phyloP scores from a whole-genome alignment of 805 yeast genomes.

The Yamadazyma paraphyllophila region DNA sequence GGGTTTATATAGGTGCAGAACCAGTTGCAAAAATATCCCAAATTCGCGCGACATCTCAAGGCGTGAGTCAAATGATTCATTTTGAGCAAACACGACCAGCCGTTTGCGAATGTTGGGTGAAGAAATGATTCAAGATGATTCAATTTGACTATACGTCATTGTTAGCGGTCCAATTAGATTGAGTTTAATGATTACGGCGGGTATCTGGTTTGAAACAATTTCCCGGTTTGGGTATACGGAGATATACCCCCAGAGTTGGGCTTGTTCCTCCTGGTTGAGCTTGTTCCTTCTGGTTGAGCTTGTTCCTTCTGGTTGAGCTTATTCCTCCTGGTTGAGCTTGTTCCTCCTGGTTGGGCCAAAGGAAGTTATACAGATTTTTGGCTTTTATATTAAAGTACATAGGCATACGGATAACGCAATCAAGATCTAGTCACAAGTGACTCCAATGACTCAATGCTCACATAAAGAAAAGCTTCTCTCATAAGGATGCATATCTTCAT shows the following conservation, averaged over 20 bases:
- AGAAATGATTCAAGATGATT: not conserved
- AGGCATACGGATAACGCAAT: too few species aligned
- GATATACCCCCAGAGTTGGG: too few species aligned
- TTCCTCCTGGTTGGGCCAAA: too few species aligned
- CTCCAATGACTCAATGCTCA: conserved; percentile 37
- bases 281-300: too few species aligned
- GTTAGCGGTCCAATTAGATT: not conserved
- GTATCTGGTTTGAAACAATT: too few species aligned
- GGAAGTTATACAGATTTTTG: too few species aligned
- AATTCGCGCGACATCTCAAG: not conserved
- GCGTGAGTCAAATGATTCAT: conserved; percentile 11
- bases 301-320: too few species aligned
- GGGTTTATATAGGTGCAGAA: not conserved
- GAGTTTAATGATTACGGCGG: not conserved
- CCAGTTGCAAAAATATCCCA: conserved; percentile 2
- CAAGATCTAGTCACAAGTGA: too few species aligned
- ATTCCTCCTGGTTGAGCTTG: too few species aligned
- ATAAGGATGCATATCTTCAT: conserved; percentile 14
- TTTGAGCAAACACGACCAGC: not conserved
- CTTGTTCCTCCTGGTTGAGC: too few species aligned
- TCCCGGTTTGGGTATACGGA: too few species aligned
- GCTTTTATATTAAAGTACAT: too few species aligned
- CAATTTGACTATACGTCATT: not conserved
- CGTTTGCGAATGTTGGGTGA: not conserved
- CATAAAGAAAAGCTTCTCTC: conserved; percentile 27